Evolutionary conservation across 2,329 filamentous ascomycete species (phyloP).

Genomic region (Karstenula rhodostoma): DNA sequence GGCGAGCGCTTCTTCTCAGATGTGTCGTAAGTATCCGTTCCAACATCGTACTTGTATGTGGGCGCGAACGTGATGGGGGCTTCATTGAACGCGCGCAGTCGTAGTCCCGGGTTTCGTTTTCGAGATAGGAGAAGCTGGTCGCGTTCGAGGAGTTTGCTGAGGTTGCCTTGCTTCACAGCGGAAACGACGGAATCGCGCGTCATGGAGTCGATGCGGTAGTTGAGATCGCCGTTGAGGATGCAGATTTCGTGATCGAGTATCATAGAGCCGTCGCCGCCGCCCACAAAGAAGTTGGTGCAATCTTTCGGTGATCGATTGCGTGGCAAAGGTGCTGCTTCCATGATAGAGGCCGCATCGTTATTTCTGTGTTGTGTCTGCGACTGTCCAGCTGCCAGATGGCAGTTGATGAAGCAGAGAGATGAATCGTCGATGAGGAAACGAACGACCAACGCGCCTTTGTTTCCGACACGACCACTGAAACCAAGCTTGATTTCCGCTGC

Average conservation of each 20-base stretch:
- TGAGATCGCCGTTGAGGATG: conserved; percentile 92
- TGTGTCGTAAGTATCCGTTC: conserved; percentile 90
- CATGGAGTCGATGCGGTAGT: conserved; percentile 98
- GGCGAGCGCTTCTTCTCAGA: conserved; percentile 94
- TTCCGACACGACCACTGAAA: conserved; percentile 93
- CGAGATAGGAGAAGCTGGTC: conserved; percentile 91
- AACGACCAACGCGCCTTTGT: conserved; percentile 92
- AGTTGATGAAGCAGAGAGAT: conserved; percentile 95
- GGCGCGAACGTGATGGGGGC: conserved; percentile 89
- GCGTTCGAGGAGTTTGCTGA: conserved; percentile 85
- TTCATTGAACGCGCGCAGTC: conserved; percentile 89
- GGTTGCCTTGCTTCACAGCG: conserved; percentile 81
- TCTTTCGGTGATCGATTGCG: conserved; percentile 71
- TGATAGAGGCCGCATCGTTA: conserved; percentile 88
- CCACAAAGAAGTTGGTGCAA: conserved; percentile 79
- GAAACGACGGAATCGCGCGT: conserved; percentile 90
- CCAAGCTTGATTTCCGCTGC: conserved; percentile 91
- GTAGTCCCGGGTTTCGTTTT: conserved; percentile 88
- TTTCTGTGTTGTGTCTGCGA: conserved; percentile 89
- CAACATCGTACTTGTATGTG: conserved; percentile 98
- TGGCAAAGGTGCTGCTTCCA: conserved; percentile 81
- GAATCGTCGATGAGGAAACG: conserved; percentile 95
- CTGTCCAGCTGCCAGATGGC: conserved; percentile 94
- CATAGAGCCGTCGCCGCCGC: conserved; percentile 94
- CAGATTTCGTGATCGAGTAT: conserved; percentile 98